Base-by-base conservation (phyloP, 176 grass and related monocot species). In the Lolium perenne region DNA sequence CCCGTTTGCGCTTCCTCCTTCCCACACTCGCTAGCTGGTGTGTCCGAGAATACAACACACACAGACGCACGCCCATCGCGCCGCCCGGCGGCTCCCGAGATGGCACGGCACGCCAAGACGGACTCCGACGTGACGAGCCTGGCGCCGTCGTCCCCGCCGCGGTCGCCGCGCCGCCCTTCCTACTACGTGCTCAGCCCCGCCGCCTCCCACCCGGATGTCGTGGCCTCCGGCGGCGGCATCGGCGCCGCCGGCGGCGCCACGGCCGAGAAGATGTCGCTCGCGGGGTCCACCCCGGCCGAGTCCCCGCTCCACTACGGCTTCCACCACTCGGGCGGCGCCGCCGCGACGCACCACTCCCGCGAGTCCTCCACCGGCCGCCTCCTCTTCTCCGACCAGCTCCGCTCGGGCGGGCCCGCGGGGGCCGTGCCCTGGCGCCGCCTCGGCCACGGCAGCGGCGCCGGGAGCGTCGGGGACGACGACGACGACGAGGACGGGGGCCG, bases 151-250 rank as follows among this genome's bases (percentile, higher is more conserved):
- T 96, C 97, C 75, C 97, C 97, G 84, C 90, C 97, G 58, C 80
- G 92, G 4, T 99, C 97, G 21, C 97, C 94, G 9, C 93, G 91
- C 4, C 75, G 90, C 20, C 92, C 92, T 50, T 83, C 87, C 17
- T 99, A 99, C 92, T 99, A 96, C 94, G 97, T 99, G 7, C 88
- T 92, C 82, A 99, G 97, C 71, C 97, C 97, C 2, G 75, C 90
- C 32, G 85, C 89, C 3, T 91, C 95, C 40, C 91, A 98, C 49
- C 91, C 82, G 35, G 91, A 85, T 54, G 89, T 80, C 76, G 71
- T 74, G 38, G 82, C 82, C 23, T 88, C 86, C 56, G 87, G 55
- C 6, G 82, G 22, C 66, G 17, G 67, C 66, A n/a, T n/a, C n/a
- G 85, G 55, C 3, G 73, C 2, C 26, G 18, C 2, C 14, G 60